phyloP scores from a whole-genome alignment of 1,284 basidiomycete genomes.

The Anthracocystis panici-leucophaei region DNA sequence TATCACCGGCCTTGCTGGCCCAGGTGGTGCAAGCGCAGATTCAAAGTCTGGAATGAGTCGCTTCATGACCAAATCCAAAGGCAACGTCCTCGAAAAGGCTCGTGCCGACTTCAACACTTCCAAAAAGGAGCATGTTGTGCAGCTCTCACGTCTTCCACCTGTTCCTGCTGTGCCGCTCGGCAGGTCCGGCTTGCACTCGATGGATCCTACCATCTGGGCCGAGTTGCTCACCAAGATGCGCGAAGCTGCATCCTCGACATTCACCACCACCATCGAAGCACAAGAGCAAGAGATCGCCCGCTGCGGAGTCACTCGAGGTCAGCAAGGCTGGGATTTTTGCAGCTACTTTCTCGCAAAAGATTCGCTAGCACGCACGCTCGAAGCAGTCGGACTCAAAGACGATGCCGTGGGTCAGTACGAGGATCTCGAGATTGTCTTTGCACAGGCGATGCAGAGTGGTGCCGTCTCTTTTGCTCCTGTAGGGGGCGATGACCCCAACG shows the following conservation, averaged over 20 bases:
- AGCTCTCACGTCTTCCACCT: conserved; percentile 40
- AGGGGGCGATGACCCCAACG: conserved; percentile 71
- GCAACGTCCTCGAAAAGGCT: conserved; percentile 88
- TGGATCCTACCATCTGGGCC: conserved; percentile 85
- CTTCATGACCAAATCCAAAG: conserved; percentile 81
- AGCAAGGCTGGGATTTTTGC: conserved; percentile 60
- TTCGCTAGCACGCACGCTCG: conserved; percentile 90
- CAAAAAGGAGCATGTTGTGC: conserved; percentile 76
- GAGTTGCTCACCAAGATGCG: conserved; percentile 90
- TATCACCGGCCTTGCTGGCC: conserved; percentile 71
- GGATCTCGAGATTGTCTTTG: conserved; percentile 87
- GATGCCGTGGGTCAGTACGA: conserved; percentile 90
- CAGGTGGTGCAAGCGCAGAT: conserved; percentile 78
- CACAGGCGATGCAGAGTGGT: conserved; percentile 53
- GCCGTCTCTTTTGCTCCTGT: conserved; percentile 48
- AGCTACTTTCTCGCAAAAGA: conserved; percentile 86
- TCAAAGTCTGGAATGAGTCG: conserved; percentile 54
- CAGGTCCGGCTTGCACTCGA: conserved; percentile 78
- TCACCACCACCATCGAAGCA: conserved; percentile 78
- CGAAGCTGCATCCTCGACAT: conserved; percentile 83
- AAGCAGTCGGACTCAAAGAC: conserved; percentile 87
- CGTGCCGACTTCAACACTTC: conserved; percentile 90
- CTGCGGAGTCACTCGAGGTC: conserved; percentile 25
- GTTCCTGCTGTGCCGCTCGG: conserved; percentile 72
- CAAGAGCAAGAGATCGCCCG: conserved; percentile 57